Conservation (phyloP, 2,329 filamentous ascomycete genomes). For the Aureobasidium melanogenum region DNA sequence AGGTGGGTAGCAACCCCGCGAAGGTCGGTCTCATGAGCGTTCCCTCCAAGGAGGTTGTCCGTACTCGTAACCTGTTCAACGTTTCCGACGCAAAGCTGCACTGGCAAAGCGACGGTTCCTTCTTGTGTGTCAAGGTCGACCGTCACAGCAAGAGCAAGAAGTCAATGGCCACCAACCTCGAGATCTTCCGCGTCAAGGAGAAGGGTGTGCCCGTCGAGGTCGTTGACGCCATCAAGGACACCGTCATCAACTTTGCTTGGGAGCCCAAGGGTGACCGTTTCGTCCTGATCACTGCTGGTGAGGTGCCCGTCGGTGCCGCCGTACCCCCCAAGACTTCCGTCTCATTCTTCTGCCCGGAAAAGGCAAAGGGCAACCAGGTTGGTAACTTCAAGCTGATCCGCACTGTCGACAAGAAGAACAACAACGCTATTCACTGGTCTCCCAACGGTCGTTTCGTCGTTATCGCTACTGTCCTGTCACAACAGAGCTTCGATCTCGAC, state of each 20-base stretch:
- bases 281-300: constrained; percentile 89
- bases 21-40: constrained; percentile 96
- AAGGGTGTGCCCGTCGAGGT: constrained; percentile 98
- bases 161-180: constrained; percentile 89
- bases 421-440: constrained; percentile 99
- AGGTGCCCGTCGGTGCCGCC: constrained; percentile 66
- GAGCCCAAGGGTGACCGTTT: constrained; percentile 97
- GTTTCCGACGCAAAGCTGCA: constrained; percentile 96
- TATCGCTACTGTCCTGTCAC: constrained; percentile 83
- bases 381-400: constrained; percentile 96
- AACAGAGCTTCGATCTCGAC: constrained; percentile 89
- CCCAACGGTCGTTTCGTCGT: constrained; percentile 92
- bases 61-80: constrained; percentile 94
- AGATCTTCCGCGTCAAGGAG: constrained; percentile 95
- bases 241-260: constrained; percentile 99
- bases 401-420: constrained; percentile 97
- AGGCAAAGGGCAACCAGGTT: constrained; percentile 68
- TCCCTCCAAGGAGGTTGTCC: constrained; percentile 86
- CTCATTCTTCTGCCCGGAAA: constrained; percentile 94
- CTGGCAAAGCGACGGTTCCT: constrained; percentile 92
- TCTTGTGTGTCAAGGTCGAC: constrained; percentile 97
- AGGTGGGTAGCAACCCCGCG: constrained; percentile 94
- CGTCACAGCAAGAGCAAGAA: constrained; percentile 99
- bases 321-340: constrained; percentile 91
- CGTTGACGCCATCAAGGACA: constrained; percentile 95